phyloP scores from a whole-genome alignment of 2,329 filamentous ascomycete species.

The Stylonectria norvegica region DNA sequence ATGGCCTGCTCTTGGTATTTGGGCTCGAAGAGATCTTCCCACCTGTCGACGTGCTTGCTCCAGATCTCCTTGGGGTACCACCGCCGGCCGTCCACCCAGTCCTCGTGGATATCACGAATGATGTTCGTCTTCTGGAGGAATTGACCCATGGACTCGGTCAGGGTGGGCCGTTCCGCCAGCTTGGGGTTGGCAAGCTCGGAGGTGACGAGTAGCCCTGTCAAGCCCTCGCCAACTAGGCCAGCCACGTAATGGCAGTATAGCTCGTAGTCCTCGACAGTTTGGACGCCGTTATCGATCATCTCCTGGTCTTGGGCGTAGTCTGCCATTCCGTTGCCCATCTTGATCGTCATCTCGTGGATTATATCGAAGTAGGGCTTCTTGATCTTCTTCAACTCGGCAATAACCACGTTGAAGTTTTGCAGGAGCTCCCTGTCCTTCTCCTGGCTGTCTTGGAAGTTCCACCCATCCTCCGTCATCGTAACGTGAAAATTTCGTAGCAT shows the following conservation, averaged over 20 bases:
- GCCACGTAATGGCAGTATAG: constrained; percentile 97
- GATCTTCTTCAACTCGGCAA: constrained; percentile 82
- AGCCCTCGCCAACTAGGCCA: constrained; percentile 93
- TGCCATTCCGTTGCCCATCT: constrained; percentile 99
- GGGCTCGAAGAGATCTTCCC: constrained; percentile 84
- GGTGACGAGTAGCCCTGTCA: constrained; percentile 86
- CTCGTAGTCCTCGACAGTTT: constrained; percentile 86
- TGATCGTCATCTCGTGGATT: constrained; percentile 86
- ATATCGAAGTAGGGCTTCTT: constrained; percentile 81
- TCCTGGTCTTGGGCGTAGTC: constrained; percentile 87
- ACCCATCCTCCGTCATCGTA: constrained; percentile 76
- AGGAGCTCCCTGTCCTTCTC: constrained; percentile 94
- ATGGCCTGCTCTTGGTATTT: constrained; percentile 74
- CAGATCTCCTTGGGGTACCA: constrained; percentile 98
- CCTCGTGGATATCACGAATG: constrained; percentile 91
- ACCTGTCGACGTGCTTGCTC: constrained; percentile 89
- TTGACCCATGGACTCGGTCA: constrained; percentile 94
- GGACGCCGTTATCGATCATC: constrained; percentile 73
- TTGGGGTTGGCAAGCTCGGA: constrained; percentile 82
- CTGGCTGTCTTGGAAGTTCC: constrained; percentile 84
- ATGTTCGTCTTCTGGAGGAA: constrained; percentile 99
- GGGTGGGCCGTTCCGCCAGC: constrained; percentile 70
- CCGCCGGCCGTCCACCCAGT: constrained; percentile 78
- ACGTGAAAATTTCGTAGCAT: constrained; percentile 79
- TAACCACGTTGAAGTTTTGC: constrained; percentile 85